Percentiles rank a stretch among this genome's conserved stretches.
phyloP scores from a whole-genome alignment of 164 flowering plant species.

The Vitis amurensis region DNA sequence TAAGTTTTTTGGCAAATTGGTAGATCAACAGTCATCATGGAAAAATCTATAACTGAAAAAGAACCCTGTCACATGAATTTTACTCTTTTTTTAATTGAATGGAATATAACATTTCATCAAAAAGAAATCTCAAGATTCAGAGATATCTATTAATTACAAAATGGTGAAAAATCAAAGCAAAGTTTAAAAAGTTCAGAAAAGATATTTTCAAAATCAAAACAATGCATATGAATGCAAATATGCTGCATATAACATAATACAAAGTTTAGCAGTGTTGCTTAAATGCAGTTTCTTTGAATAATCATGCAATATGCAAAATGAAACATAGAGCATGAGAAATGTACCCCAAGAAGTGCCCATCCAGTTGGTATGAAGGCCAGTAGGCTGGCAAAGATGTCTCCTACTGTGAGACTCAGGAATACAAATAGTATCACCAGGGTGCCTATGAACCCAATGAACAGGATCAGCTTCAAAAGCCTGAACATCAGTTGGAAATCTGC shows the following conservation, averaged over 20 bases:
- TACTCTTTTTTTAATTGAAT: too few relatives aligned
- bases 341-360: slow-evolving; percentile 93
- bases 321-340: neutral
- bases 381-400: slow-evolving; percentile 84
- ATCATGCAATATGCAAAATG: too few relatives aligned
- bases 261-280: too few relatives aligned
- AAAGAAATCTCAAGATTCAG: too few relatives aligned
- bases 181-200: neutral
- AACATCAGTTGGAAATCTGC: slow-evolving; percentile 98
- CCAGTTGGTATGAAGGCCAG: slow-evolving; percentile 95
- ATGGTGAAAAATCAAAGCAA: neutral
- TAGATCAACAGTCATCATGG: neutral
- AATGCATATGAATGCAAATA: too few relatives aligned
- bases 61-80: neutral
- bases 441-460: slow-evolving; percentile 64
- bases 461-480: slow-evolving; percentile 78
- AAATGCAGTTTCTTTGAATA: too few relatives aligned
- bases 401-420: slow-evolving; percentile 69
- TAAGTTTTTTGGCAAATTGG: too few relatives aligned
- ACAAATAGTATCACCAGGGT: slow-evolving; percentile 53
- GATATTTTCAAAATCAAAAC: too few relatives aligned
- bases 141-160: too few relatives aligned
- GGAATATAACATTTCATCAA: too few relatives aligned
- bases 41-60: neutral
- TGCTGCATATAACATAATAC: too few relatives aligned